Conservation (phyloP, 805 yeast species). For the Candida maltosa region DNA sequence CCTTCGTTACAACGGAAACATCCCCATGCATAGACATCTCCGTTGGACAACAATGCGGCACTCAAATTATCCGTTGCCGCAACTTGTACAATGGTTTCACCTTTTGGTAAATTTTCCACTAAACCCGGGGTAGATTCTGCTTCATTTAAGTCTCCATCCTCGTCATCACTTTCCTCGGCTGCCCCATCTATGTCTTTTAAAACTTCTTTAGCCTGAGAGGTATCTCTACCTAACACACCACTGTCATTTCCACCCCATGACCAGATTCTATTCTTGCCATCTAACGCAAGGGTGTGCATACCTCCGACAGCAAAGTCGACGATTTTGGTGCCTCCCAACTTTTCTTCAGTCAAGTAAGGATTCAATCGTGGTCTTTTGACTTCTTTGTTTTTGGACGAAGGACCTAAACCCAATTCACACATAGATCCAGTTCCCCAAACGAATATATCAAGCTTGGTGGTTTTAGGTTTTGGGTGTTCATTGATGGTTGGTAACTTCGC, state of each 20-base stretch:
- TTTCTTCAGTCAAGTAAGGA: conserved; percentile 61
- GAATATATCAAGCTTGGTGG: conserved; percentile 66
- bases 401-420: conserved; percentile 98
- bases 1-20: conserved; percentile 95
- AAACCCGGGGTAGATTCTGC: conserved; percentile 84
- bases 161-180: conserved; percentile 48
- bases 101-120: conserved; percentile 62
- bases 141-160: conserved; percentile 84
- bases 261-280: conserved; percentile 77
- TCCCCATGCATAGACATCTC: conserved; percentile 97
- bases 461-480: conserved; percentile 31
- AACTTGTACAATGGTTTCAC: conserved; percentile 62
- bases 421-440: conserved; percentile 97
- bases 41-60: conserved; percentile 72
- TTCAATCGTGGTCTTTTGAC: conserved; percentile 95
- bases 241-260: conserved; percentile 98
- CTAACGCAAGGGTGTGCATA: conserved; percentile 87
- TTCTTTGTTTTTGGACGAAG: conserved; percentile 84
- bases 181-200: conserved; percentile 63
- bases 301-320: conserved; percentile 95
- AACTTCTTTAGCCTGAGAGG: conserved; percentile 57
- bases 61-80: conserved; percentile 93
- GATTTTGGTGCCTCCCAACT: conserved; percentile 51
- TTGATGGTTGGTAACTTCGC: conserved; percentile 46
- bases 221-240: conserved; percentile 86